Conservation (phyloP, 108 stramenopile genomes). For the Cyclotella choctawhatcheeana region DNA sequence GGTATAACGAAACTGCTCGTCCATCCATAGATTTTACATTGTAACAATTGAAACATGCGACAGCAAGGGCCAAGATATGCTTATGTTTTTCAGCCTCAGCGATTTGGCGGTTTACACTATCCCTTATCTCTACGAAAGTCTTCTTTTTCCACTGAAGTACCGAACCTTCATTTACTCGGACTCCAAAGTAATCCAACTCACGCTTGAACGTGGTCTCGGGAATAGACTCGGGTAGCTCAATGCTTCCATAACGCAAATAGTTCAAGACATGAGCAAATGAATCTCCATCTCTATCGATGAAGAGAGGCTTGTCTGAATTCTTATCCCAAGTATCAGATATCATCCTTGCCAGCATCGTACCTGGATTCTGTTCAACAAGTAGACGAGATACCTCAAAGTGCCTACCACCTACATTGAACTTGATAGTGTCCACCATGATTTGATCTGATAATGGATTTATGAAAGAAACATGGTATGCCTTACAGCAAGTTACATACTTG, state of each 20-base stretch:
- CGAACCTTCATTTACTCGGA: background rate
- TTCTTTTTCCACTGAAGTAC: background rate
- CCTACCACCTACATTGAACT: conserved; percentile 46
- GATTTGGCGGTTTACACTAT: too few relatives aligned
- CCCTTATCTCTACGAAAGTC: background rate
- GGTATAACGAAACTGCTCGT: too few relatives aligned
- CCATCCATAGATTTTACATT: too few relatives aligned
- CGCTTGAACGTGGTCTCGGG: background rate
- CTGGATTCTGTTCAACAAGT: conserved; percentile 24
- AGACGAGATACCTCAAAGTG: conserved; percentile 41
- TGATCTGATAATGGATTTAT: too few relatives aligned
- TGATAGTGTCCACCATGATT: conserved; percentile 15
- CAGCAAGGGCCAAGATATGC: too few relatives aligned
- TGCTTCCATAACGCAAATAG: conserved; percentile 37
- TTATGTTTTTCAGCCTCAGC: too few relatives aligned
- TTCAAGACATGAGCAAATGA: conserved; percentile 38
- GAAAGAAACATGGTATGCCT: too few relatives aligned
- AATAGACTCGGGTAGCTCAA: background rate
- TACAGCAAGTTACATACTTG: too few relatives aligned
- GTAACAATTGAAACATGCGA: too few relatives aligned
- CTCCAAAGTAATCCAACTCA: background rate
- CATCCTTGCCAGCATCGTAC: conserved; percentile 34
- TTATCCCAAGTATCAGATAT: conserved; percentile 28
- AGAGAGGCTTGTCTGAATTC: conserved; percentile 11
- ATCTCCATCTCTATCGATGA: conserved; percentile 48